Conservation (phyloP, 2,329 filamentous ascomycete species). For the Aspergillus sp. region DNA sequence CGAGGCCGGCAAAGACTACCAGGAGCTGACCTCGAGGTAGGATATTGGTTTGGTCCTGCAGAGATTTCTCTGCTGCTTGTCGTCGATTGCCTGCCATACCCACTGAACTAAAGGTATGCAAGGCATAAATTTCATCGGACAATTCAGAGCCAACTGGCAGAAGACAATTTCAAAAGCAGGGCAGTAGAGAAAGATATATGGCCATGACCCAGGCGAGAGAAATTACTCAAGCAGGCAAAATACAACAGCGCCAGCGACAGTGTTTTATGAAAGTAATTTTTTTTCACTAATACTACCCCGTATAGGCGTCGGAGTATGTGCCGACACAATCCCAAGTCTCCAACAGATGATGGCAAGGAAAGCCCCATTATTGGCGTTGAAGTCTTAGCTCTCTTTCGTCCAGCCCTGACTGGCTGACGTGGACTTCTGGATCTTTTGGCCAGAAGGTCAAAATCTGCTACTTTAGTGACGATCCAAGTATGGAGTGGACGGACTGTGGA, state of each 20-base stretch:
- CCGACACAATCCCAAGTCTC: slow-evolving; percentile 5
- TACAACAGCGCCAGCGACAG: not conserved
- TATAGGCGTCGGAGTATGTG: slow-evolving; percentile 9
- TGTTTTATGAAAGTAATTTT: not conserved
- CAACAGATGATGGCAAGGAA: not conserved
- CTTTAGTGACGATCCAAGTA: not conserved
- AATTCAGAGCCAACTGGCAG: not conserved
- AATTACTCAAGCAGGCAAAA: not conserved
- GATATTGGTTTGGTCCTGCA: slow-evolving; percentile 59
- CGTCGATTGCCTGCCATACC: slow-evolving; percentile 25
- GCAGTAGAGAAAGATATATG: not conserved
- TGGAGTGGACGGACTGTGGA: not conserved
- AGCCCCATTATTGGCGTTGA: not conserved
- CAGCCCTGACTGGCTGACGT: not conserved
- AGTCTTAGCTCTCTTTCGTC: not conserved
- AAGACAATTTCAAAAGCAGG: not conserved
- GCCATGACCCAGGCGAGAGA: not conserved
- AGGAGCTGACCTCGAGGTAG: slow-evolving; percentile 50
- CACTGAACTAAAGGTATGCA: not conserved
- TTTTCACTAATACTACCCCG: not conserved
- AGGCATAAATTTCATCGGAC: not conserved
- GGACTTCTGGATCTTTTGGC: not conserved
- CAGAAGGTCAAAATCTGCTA: not conserved
- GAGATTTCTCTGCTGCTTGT: slow-evolving; percentile 44
- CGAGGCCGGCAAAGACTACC: slow-evolving; percentile 52